Percentiles rank a stretch among this genome's conserved stretches.
Conservation (phyloP, 2,329 filamentous ascomycete species). For the Cercospora beticola region DNA sequence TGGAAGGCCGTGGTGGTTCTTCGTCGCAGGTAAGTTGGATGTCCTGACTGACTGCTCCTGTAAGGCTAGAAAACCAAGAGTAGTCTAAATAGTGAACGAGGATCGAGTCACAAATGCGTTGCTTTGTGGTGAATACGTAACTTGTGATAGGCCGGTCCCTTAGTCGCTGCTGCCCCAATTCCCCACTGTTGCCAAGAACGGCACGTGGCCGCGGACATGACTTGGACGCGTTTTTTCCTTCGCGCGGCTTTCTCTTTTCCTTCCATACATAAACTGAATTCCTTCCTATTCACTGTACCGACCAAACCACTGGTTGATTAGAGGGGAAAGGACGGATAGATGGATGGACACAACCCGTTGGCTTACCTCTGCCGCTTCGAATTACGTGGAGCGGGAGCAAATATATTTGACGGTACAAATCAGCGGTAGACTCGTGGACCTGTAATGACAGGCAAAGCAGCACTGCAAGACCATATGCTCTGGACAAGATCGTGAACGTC, state of each 20-base stretch:
- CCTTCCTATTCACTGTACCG: conserved; percentile 68
- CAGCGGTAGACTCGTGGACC: background rate
- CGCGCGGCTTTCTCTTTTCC: conserved; percentile 25
- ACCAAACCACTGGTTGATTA: conserved; percentile 54
- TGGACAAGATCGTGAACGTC: background rate
- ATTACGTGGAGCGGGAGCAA: conserved; percentile 47
- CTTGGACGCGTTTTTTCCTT: conserved; percentile 25
- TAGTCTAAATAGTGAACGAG: background rate
- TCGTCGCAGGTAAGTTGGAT: background rate
- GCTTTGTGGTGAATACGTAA: background rate
- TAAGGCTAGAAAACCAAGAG: background rate
- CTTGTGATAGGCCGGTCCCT: conserved; percentile 15
- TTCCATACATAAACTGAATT: conserved; percentile 43
- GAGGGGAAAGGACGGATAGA: conserved; percentile 72
- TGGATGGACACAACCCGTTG: conserved; percentile 47
- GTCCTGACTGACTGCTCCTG: background rate
- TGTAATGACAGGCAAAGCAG: background rate
- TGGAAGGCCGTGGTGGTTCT: conserved; percentile 1
- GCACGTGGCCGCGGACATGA: background rate
- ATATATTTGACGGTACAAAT: conserved; percentile 47
- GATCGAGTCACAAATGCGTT: conserved; percentile 8
- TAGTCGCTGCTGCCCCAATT: background rate
- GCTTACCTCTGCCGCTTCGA: conserved; percentile 59
- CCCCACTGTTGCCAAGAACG: conserved; percentile 11
- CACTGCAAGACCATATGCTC: background rate